Evolutionary conservation across 768 basidiomycete genomes (phyloP).

Genomic region (Pulveroboletus frians): DNA sequence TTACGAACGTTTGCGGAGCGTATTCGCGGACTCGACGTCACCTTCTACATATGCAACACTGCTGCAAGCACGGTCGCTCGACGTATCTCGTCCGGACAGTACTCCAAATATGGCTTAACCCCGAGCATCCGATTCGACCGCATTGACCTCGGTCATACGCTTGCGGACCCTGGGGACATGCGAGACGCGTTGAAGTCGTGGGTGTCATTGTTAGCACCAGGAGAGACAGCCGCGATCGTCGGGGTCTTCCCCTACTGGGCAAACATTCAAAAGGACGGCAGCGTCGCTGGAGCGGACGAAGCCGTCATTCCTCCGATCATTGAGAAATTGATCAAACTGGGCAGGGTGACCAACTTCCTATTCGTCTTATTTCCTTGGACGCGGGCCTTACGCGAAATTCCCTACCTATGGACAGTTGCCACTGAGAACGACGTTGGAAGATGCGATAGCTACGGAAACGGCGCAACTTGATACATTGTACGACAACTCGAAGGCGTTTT

Average conservation of each 20-base stretch:
- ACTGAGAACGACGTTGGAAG: constrained; percentile 4
- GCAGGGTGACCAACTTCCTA: constrained; percentile 17
- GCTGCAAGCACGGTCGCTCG: constrained; percentile 37
- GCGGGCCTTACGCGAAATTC: neutral
- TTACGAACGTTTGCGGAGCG: constrained; percentile 36
- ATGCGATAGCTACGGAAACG: constrained; percentile 1
- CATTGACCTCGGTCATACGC: constrained; percentile 38
- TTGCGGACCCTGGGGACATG: constrained; percentile 33
- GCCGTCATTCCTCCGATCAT: constrained; percentile 10
- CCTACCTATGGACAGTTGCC: constrained; percentile 11
- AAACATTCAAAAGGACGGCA: constrained; percentile 3
- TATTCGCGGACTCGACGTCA: constrained; percentile 33
- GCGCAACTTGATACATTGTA: constrained; percentile 25
- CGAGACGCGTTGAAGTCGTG: constrained; percentile 30
- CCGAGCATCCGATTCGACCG: constrained; percentile 36
- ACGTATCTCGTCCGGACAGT: constrained; percentile 27
- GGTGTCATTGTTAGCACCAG: constrained; percentile 32
- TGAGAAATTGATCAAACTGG: constrained; percentile 8
- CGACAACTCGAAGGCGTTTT: constrained; percentile 38
- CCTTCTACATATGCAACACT: constrained; percentile 31
- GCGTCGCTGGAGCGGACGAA: constrained; percentile 12
- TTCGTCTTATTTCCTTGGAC: neutral
- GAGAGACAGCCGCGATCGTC: constrained; percentile 31
- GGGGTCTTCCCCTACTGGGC: constrained; percentile 43
- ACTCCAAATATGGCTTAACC: constrained; percentile 22